phyloP scores from a whole-genome alignment of 2,329 filamentous ascomycete genomes.

The Aspergillus niger region DNA sequence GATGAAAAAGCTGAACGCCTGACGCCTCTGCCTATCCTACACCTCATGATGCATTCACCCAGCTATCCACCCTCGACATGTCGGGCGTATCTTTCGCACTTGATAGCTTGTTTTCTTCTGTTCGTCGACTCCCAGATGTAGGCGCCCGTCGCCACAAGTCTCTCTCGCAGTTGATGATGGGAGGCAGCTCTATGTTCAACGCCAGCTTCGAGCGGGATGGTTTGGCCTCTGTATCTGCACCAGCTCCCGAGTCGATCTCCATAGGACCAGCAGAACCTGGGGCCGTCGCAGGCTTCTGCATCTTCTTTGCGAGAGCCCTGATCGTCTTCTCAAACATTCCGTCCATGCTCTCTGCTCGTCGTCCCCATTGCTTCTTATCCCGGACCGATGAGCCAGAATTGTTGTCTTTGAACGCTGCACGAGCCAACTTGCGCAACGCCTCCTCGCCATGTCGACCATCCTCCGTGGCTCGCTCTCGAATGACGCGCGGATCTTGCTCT shows the following conservation, averaged over 20 bases:
- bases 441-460: constrained; percentile 67
- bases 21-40: constrained; percentile 14
- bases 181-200: constrained; percentile 46
- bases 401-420: constrained; percentile 48
- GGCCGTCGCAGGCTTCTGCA: constrained; percentile 33
- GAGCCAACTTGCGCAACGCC: constrained; percentile 62
- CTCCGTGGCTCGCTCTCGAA: constrained; percentile 64
- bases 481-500: constrained; percentile 61
- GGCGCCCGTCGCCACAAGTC: constrained; percentile 58
- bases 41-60: constrained; percentile 25
- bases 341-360: constrained; percentile 46
- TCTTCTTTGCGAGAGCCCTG: constrained; percentile 49
- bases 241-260: constrained; percentile 33
- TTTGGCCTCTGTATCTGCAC: constrained; percentile 31
- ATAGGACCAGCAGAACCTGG: constrained; percentile 30
- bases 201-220: constrained; percentile 27
- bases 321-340: constrained; percentile 60
- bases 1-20: constrained; percentile 23
- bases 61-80: constrained; percentile 27
- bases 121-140: constrained; percentile 34
- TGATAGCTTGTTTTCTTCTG: constrained; percentile 35
- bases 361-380: constrained; percentile 44
- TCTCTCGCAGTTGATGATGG: constrained; percentile 63
- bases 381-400: constrained; percentile 44
- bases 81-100: constrained; percentile 27